Percentiles rank a stretch among this genome's conserved stretches.
phyloP scores from a whole-genome alignment of 2,329 filamentous ascomycete species.

The Monosporascus sp. region DNA sequence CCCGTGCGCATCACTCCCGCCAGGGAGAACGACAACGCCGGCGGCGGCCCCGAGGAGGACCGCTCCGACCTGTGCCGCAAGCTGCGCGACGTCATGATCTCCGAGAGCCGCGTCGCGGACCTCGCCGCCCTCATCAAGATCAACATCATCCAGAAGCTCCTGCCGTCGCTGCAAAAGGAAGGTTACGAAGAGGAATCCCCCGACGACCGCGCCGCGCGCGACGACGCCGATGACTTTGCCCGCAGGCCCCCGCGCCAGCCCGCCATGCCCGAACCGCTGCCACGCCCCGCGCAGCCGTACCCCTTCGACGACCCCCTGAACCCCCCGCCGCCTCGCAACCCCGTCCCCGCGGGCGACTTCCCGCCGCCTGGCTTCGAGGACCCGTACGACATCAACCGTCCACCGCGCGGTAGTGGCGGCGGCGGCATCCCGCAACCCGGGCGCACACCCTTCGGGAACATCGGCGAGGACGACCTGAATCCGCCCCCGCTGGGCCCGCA shows the following conservation, averaged over 20 bases:
- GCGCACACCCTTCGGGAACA: slow-evolving; percentile 54
- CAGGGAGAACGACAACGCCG: slow-evolving; percentile 27
- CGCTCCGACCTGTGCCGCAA: slow-evolving; percentile 42
- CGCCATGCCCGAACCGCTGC: slow-evolving; percentile 45
- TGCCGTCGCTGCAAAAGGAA: slow-evolving; percentile 70
- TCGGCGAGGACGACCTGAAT: slow-evolving; percentile 84
- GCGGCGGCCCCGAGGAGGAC: slow-evolving; percentile 36
- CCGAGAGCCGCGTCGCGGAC: slow-evolving; percentile 59
- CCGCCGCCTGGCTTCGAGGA: slow-evolving; percentile 90
- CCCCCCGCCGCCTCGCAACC: slow-evolving; percentile 53
- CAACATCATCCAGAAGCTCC: slow-evolving; percentile 77
- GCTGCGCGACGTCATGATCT: slow-evolving; percentile 66
- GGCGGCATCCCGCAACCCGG: slow-evolving; percentile 29
- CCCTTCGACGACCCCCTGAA: slow-evolving; percentile 65
- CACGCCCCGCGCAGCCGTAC: slow-evolving; percentile 59
- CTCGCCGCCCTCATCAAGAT: slow-evolving; percentile 69
- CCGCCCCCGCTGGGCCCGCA: slow-evolving; percentile 80
- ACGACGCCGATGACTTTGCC: slow-evolving; percentile 39
- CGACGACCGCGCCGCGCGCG: slow-evolving; percentile 34
- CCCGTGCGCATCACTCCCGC: slow-evolving; percentile 51
- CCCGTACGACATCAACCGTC: slow-evolving; percentile 76
- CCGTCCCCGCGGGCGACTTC: slow-evolving; percentile 67
- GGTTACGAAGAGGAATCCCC: slow-evolving; percentile 67
- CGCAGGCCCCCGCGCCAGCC: slow-evolving; percentile 34
- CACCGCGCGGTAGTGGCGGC: slow-evolving; percentile 43